A percentile compares a stretch with the other conserved stretches of the same genome.
Evolutionary conservation across 148 eudicot genomes (phyloP).

Genomic region (Diospyros kaki): DNA sequence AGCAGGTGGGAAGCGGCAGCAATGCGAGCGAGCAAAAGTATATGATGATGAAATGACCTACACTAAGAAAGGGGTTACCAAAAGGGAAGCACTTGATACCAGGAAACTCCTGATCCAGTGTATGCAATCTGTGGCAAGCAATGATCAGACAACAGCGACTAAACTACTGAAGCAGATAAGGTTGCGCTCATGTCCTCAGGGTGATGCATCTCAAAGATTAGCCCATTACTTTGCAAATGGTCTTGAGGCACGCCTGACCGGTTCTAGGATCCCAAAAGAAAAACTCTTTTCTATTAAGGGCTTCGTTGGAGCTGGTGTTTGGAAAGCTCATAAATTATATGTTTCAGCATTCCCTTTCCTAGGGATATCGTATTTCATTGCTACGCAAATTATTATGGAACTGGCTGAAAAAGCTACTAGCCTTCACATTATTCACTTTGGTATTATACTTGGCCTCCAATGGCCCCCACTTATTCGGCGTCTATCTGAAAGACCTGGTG

Average conservation of each 20-base stretch:
- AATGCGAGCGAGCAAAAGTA: no score
- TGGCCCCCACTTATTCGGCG: constrained; percentile 19
- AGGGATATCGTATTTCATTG: constrained; percentile 19
- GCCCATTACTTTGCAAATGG: constrained; percentile 14
- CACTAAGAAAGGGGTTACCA: neutral
- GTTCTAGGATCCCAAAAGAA: no score
- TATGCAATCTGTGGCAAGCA: constrained; percentile 46
- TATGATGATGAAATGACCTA: no score
- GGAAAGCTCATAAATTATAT: neutral
- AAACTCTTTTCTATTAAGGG: no score
- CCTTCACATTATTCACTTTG: constrained; percentile 31
- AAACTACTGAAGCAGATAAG: constrained; percentile 37
- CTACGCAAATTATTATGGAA: constrained; percentile 21
- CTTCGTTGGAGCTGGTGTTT: constrained; percentile 19
- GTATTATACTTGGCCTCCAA: constrained; percentile 21
- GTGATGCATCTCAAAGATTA: constrained; percentile 40
- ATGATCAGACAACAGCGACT: constrained; percentile 37
- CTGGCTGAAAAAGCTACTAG: constrained; percentile 21
- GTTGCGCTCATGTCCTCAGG: constrained; percentile 34
- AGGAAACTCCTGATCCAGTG: constrained; percentile 44
- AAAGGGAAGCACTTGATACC: constrained; percentile 18
- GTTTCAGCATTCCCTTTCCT: constrained; percentile 34
- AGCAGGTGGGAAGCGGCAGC: constrained; percentile 12
- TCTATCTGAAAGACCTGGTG: constrained; percentile 21
- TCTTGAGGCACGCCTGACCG: no score